Conservation (phyloP, 208 protist genomes). For the Acanthamoeba castellanii region DNA sequence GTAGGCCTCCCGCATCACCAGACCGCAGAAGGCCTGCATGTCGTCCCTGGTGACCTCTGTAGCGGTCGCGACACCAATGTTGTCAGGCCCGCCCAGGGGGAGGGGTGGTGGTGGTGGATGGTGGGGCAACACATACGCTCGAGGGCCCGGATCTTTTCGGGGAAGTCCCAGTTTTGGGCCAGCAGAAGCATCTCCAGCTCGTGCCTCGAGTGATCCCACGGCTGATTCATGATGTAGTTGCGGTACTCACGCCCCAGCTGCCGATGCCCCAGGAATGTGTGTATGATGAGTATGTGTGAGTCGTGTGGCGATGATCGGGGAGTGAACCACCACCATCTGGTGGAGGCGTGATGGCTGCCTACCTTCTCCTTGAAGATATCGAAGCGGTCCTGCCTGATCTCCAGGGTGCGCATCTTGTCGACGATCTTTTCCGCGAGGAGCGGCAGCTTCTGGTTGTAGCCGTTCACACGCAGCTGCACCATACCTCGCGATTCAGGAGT, state of each 20-base stretch:
- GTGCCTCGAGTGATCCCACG: conserved; percentile 64
- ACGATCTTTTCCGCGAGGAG: conserved; percentile 75
- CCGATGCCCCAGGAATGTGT: neutral
- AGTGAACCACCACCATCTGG: neutral
- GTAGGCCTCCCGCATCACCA: neutral
- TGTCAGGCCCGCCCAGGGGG: neutral
- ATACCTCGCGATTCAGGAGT: neutral
- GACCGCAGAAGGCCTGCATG: conserved; percentile 24
- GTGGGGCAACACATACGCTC: neutral
- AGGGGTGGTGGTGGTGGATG: neutral
- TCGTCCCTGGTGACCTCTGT: conserved; percentile 34
- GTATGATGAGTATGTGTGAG: too few species aligned
- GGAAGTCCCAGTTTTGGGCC: conserved; percentile 11
- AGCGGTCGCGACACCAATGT: neutral
- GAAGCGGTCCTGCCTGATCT: conserved; percentile 72
- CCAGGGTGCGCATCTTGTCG: conserved; percentile 65
- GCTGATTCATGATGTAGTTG: conserved; percentile 70
- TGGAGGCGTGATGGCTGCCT: neutral
- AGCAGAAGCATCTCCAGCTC: conserved; percentile 17
- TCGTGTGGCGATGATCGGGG: neutral
- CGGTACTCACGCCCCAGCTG: conserved; percentile 46
- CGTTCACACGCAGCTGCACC: conserved; percentile 57
- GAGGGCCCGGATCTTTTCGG: conserved; percentile 18
- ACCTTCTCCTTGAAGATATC: conserved; percentile 78
- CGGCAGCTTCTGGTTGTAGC: conserved; percentile 78